These are phyloP conservation scores for Coemansia sp. DNA, from an alignment of 192 early-diverging fungal genomes.

Conservation along the genomic window DNA sequence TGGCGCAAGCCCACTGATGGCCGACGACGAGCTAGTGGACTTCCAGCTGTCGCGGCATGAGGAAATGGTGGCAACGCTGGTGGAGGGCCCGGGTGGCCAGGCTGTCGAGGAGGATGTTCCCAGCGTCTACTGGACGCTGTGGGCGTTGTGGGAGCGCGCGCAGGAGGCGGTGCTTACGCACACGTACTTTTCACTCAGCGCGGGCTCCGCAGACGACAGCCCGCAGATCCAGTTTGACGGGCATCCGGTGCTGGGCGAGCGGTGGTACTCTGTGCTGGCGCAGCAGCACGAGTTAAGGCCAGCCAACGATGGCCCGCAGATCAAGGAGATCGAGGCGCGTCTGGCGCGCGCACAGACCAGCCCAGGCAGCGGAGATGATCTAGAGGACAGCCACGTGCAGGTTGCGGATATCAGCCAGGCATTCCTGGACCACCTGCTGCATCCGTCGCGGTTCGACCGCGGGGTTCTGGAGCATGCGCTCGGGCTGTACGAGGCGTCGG, in stretches of 20 bases:
- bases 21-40: constrained; percentile 50
- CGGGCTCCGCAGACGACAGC: neutral
- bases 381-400: too few species aligned
- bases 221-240: constrained; percentile 30
- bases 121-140: constrained; percentile 42
- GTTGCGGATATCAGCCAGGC: constrained; percentile 28
- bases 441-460: constrained; percentile 43
- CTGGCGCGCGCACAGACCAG: too few species aligned
- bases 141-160: constrained; percentile 52
- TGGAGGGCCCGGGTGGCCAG: constrained; percentile 27
- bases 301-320: constrained; percentile 23
- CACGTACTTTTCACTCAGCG: constrained; percentile 38
- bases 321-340: constrained; percentile 44
- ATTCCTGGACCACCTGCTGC: constrained; percentile 50
- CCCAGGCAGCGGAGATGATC: too few species aligned
- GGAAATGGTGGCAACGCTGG: constrained; percentile 18
- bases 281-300: constrained; percentile 31
- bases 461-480: constrained; percentile 44
- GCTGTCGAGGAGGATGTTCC: constrained; percentile 13
- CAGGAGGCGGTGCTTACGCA: constrained; percentile 43
- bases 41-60: constrained; percentile 37
- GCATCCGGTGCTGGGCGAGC: constrained; percentile 37
- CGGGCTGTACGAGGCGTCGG: constrained; percentile 26
- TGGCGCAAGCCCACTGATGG: constrained; percentile 52
- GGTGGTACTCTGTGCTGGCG: constrained; percentile 45